Evolutionary conservation across 768 basidiomycete genomes (phyloP), one percentile per base, ranked within the genome.

Genomic region (Pleurotus salmoneostramineus): DNA sequence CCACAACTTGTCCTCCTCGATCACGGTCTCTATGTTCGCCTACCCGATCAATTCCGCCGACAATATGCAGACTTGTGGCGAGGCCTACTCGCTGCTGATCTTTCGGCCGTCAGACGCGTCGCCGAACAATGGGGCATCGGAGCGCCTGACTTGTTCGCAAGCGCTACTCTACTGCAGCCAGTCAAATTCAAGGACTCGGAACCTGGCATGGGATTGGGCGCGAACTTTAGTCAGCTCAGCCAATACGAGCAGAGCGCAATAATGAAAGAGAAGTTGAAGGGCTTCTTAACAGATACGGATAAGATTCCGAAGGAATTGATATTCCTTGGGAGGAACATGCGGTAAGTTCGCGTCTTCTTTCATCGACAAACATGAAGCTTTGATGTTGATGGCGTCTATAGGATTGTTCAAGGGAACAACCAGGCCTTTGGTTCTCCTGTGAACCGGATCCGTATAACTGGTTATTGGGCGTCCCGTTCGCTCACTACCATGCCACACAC

Each of bases 371-470:
- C 21, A 27, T 27, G 21, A 27, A 27, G 21, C 21, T 27, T 27
- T 27, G 21, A 27, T 27, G 21, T 27, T 27, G 21, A 27, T 27
- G 21, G 21, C 21, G 21, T 27, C 21, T 27, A 34, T 46, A 73
- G 73, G 44, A 82, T 83, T 75, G 80, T 84, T 33, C 79, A 79
- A 72, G 79, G 88, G 14, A 93, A 93, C 69, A 93, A 93, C 64
- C 90, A 94, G 69, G 74, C 81, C 2, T 83, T 95, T 37, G 89
- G 91, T 11, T 90, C 90, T 2, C 93, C 93, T 0, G 89, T 93
- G 0, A 95, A 95, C 66, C 83, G 93, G 15, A 87, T 97, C 72
- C 94, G 93, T 69, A 89, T 95, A 56, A 92, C 89, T 0, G 93
- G 90, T 0, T 83, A 82, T 67, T 92, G 85, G 83, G 94, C 92